Percentiles rank a stretch among this genome's conserved stretches.
Conservation (phyloP, 2,329 filamentous ascomycete species). For the Lojkania enalia region DNA sequence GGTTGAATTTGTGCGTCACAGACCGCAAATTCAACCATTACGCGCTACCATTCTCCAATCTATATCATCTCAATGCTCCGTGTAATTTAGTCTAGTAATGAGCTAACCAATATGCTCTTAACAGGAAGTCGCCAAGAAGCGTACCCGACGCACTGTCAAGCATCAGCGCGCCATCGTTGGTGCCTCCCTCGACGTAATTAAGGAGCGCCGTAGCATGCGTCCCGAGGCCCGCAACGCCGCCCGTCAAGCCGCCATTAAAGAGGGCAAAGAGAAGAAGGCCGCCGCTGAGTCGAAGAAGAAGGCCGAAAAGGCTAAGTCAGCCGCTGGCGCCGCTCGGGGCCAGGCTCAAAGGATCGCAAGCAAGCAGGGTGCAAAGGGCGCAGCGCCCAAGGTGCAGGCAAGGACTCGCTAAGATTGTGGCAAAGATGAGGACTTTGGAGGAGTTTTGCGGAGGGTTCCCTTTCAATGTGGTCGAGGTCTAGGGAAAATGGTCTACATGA, state of each 20-base stretch:
- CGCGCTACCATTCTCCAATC: not conserved
- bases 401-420: slow-evolving; percentile 72
- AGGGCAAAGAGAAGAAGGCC: slow-evolving; percentile 98
- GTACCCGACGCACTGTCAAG: slow-evolving; percentile 97
- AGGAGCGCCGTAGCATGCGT: slow-evolving; percentile 94
- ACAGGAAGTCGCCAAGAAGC: slow-evolving; percentile 99
- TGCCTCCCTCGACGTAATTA: slow-evolving; percentile 99
- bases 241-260: slow-evolving; percentile 88
- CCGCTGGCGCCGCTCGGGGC: slow-evolving; percentile 73
- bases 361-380: slow-evolving; percentile 97
- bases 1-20: not conserved
- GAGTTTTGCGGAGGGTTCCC: slow-evolving; percentile 1
- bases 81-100: slow-evolving; percentile 2
- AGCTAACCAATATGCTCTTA: slow-evolving; percentile 25
- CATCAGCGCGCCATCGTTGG: slow-evolving; percentile 98
- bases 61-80: not conserved
- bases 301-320: slow-evolving; percentile 97
- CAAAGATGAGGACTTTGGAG: not conserved
- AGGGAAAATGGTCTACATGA: slow-evolving; percentile 2
- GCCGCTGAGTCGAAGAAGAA: slow-evolving; percentile 90
- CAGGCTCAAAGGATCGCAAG: slow-evolving; percentile 79
- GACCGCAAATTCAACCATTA: too few species aligned
- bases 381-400: slow-evolving; percentile 80
- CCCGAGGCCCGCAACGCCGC: slow-evolving; percentile 94
- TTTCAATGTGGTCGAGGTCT: not conserved